Conservation (phyloP, 352 stramenopile genomes). For the Phytophthora gonapodyides region DNA sequence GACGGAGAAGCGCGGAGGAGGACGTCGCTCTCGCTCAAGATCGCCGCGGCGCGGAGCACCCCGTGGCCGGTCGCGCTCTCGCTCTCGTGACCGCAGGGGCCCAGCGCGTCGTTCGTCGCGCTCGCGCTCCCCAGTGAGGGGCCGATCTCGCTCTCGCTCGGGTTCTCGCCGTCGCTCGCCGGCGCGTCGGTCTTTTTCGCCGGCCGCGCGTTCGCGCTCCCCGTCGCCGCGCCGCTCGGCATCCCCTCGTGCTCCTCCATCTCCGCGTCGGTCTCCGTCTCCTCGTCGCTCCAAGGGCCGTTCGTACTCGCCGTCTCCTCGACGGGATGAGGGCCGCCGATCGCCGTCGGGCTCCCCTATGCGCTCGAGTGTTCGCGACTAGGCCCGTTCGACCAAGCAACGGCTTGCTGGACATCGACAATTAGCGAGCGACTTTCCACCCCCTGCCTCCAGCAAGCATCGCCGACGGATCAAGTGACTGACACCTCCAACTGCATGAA, state of each 20-base stretch:
- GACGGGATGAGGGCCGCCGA: conserved; percentile 48
- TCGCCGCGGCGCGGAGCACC: conserved; percentile 35
- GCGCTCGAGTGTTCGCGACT: conserved; percentile 45
- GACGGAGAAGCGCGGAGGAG: conserved; percentile 38
- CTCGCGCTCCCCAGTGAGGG: conserved; percentile 56
- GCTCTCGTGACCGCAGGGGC: conserved; percentile 51
- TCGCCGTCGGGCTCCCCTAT: conserved; percentile 64
- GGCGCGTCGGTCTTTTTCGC: conserved; percentile 20
- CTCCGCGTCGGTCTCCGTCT: conserved; percentile 26
- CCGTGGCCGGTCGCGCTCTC: conserved; percentile 53
- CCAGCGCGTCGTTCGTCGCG: conserved; percentile 51
- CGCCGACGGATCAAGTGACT: conserved; percentile 10
- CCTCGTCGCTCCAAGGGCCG: conserved; percentile 44
- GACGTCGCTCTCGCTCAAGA: conserved; percentile 40
- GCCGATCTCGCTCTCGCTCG: conserved; percentile 44
- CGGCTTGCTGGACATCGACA: conserved; percentile 15
- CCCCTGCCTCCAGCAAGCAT: conserved; percentile 16
- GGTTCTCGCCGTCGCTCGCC: conserved; percentile 53
- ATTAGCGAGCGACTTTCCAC: conserved; percentile 9
- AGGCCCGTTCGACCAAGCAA: conserved; percentile 17
- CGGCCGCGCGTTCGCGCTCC: conserved; percentile 33
- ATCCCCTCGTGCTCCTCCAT: conserved; percentile 34
- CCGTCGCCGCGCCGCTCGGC: conserved; percentile 34
- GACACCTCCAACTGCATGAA: conserved; percentile 29
- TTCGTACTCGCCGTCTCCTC: conserved; percentile 51